Conservation (phyloP, 2,329 filamentous ascomycete species). For the Diaporthe ilicicola region DNA sequence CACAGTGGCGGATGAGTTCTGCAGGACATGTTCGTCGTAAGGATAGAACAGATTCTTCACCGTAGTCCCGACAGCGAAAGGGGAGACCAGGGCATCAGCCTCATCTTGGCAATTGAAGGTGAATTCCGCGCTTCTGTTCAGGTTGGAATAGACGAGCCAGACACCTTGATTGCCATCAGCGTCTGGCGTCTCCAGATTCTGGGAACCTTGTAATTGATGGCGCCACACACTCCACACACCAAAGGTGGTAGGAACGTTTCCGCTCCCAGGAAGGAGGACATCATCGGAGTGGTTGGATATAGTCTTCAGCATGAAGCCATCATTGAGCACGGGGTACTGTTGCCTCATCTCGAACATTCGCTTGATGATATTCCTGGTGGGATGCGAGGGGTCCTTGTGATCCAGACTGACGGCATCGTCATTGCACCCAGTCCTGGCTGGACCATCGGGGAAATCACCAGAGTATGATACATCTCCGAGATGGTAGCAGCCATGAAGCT, state of each 20-base stretch:
- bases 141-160: constrained; percentile 62
- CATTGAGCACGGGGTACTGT: constrained; percentile 64
- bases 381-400: constrained; percentile 68
- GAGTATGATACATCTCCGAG: constrained; percentile 61
- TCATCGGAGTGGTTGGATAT: constrained; percentile 60
- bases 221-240: constrained; percentile 68
- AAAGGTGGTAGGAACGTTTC: constrained; percentile 46
- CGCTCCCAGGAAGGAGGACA: constrained; percentile 44
- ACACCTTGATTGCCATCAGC: constrained; percentile 41
- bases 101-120: constrained; percentile 60
- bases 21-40: constrained; percentile 64
- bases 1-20: constrained; percentile 52
- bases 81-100: constrained; percentile 61
- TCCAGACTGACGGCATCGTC: constrained; percentile 65
- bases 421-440: constrained; percentile 59
- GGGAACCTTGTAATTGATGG: constrained; percentile 55
- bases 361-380: constrained; percentile 66
- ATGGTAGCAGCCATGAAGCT: constrained; percentile 68
- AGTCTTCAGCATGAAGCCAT: constrained; percentile 63
- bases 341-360: constrained; percentile 67
- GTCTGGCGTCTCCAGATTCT: constrained; percentile 57
- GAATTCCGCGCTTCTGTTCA: constrained; percentile 58
- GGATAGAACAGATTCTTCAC: constrained; percentile 72
- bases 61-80: constrained; percentile 61
- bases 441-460: constrained; percentile 62